These are phyloP conservation scores for Globisporangium perplexum DNA, from an alignment of 352 stramenopile genomes.

Conservation along the genomic window DNA sequence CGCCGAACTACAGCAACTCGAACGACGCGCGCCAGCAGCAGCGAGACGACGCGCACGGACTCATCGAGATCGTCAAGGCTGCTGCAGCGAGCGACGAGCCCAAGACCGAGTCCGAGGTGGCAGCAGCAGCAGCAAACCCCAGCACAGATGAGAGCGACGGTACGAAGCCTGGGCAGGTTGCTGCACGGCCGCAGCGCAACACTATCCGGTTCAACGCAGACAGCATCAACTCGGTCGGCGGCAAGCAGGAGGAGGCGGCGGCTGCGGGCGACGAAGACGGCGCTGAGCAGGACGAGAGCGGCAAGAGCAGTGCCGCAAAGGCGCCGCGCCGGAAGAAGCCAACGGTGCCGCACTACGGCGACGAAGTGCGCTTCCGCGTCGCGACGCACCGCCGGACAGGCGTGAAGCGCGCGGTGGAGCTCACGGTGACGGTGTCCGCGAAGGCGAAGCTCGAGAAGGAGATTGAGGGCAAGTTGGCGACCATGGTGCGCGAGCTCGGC, in stretches of 20 bases:
- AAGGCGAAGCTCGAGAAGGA: conserved; percentile 60
- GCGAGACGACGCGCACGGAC: conserved; percentile 9
- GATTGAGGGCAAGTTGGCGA: conserved; percentile 57
- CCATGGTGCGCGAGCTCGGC: conserved; percentile 48
- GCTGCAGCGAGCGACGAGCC: conserved; percentile 4
- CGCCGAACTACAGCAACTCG: conserved; percentile 17
- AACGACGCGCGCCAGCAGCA: conserved; percentile 15
- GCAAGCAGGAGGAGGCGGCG: conserved; percentile 6
- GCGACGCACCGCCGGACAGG: conserved; percentile 65
- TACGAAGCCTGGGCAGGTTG: background rate
- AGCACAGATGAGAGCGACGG: conserved; percentile 5
- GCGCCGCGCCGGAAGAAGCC: conserved; percentile 8
- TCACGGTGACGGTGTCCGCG: conserved; percentile 50
- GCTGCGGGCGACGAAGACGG: background rate
- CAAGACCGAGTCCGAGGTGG: background rate
- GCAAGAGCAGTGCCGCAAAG: conserved; percentile 14
- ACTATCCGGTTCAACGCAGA: conserved; percentile 55
- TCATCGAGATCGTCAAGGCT: conserved; percentile 12
- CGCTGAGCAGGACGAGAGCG: conserved; percentile 4
- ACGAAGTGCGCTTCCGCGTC: conserved; percentile 70
- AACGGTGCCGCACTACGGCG: conserved; percentile 45
- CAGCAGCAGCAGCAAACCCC: background rate
- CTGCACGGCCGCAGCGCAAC: conserved; percentile 13
- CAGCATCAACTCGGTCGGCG: conserved; percentile 21
- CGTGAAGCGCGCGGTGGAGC: conserved; percentile 55